Percentiles rank a stretch among this genome's conserved stretches.
Conservation (phyloP, 352 stramenopile species). For the Aphanomyces cochlioides region DNA sequence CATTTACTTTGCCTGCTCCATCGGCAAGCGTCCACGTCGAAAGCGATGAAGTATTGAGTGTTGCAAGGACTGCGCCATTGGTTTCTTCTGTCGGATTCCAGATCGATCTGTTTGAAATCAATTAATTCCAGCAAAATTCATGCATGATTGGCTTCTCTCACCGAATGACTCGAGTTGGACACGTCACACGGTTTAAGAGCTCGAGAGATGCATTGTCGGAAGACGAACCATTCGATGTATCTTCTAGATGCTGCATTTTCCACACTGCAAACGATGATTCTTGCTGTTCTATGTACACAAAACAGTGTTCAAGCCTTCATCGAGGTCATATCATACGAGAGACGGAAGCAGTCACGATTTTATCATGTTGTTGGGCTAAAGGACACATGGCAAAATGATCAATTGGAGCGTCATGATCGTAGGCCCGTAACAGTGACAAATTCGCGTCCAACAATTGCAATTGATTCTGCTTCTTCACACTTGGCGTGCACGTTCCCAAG, state of each 20-base stretch:
- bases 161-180: conserved; percentile 11
- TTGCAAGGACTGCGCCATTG: conserved; percentile 40
- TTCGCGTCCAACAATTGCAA: conserved; percentile 34
- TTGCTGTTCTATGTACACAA: conserved; percentile 14
- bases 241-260: conserved; percentile 21
- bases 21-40: conserved; percentile 51
- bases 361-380: conserved; percentile 10
- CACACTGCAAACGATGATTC: conserved; percentile 26
- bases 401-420: conserved; percentile 21
- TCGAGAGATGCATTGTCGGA: neutral
- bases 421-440: neutral
- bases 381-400: conserved; percentile 28
- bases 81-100: conserved; percentile 41
- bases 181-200: conserved; percentile 1
- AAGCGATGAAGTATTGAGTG: conserved; percentile 41
- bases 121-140: neutral
- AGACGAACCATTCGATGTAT: neutral
- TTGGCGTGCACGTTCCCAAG: conserved; percentile 47
- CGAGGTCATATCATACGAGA: neutral
- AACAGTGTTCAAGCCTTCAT: neutral
- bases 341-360: conserved; percentile 23
- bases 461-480: conserved; percentile 63
- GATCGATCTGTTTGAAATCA: conserved; percentile 7
- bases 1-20: conserved; percentile 39
- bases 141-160: neutral